Conservation (phyloP, 148 eudicot genomes). For the Rhododendron henanense region DNA sequence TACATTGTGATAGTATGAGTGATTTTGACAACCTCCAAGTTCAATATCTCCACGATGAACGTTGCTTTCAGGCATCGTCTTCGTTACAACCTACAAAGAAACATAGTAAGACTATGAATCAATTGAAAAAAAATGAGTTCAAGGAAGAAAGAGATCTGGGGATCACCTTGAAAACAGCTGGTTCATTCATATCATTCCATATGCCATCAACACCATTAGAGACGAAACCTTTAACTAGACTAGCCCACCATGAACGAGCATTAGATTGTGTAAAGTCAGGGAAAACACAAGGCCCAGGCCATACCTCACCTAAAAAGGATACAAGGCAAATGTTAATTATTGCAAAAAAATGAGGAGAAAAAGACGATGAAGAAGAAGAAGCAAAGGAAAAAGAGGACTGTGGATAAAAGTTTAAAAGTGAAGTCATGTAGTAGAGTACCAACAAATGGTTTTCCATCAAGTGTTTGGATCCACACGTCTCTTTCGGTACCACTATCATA, state of each 20-base stretch:
- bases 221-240: conserved; percentile 71
- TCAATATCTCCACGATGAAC: conserved; percentile 84
- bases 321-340: conserved; percentile 6
- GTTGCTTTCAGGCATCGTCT: conserved; percentile 95
- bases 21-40: conserved; percentile 86
- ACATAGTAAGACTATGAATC: conserved; percentile 2
- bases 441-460: conserved; percentile 77
- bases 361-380: background rate
- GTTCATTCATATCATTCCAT: conserved; percentile 99
- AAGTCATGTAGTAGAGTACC: conserved; percentile 35
- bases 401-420: background rate
- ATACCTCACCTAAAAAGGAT: conserved; percentile 65
- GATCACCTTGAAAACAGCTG: conserved; percentile 83
- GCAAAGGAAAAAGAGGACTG: background rate
- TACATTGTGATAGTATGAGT: conserved; percentile 92
- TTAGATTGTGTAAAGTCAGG: conserved; percentile 90
- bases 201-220: conserved; percentile 95
- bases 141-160: conserved; percentile 1
- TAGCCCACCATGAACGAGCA: conserved; percentile 95
- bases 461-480: conserved; percentile 75
- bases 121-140: background rate
- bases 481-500: conserved; percentile 80
- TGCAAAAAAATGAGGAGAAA: background rate
- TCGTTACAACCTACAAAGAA: conserved; percentile 54
- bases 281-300: conserved; percentile 99